phyloP scores from a whole-genome alignment of 2,329 filamentous ascomycete species.

The Lachnellula subtilissima region DNA sequence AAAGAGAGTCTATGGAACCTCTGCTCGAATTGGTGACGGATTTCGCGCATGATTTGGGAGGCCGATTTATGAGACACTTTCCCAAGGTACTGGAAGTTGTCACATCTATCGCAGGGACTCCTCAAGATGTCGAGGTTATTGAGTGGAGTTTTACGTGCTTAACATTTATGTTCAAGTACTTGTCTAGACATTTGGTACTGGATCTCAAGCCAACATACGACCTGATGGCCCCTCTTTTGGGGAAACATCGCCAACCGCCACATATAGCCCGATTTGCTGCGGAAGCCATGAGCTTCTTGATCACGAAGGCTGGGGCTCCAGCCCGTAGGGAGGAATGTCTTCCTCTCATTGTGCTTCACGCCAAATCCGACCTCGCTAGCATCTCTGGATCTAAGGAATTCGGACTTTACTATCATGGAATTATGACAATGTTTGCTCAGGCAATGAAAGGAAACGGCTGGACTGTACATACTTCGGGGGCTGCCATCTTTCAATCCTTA shows the following conservation, averaged over 20 bases:
- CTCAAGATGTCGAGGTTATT: constrained; percentile 79
- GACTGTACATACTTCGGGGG: constrained; percentile 55
- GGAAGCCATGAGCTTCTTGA: constrained; percentile 88
- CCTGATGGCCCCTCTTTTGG: constrained; percentile 77
- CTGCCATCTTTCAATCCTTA: constrained; percentile 48
- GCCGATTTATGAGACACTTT: constrained; percentile 85
- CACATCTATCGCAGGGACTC: constrained; percentile 69
- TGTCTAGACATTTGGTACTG: constrained; percentile 79
- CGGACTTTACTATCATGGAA: constrained; percentile 72
- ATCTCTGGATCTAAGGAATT: constrained; percentile 52
- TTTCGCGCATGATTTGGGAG: constrained; percentile 89
- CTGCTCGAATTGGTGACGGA: constrained; percentile 83
- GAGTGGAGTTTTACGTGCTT: constrained; percentile 96
- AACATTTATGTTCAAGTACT: constrained; percentile 95
- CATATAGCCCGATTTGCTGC: constrained; percentile 91
- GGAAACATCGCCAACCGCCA: constrained; percentile 73
- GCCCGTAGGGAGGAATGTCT: constrained; percentile 73
- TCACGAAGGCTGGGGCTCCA: constrained; percentile 78
- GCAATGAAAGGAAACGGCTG: constrained; percentile 61
- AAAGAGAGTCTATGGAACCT: constrained; percentile 78
- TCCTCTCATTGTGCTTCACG: constrained; percentile 64
- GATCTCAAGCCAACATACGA: constrained; percentile 81
- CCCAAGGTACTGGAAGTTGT: constrained; percentile 69
- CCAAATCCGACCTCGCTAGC: constrained; percentile 61
- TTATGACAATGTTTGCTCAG: constrained; percentile 91